These are phyloP conservation scores for Suhomyces sp. DNA, from an alignment of 805 yeast species.

Conservation along the genomic window DNA sequence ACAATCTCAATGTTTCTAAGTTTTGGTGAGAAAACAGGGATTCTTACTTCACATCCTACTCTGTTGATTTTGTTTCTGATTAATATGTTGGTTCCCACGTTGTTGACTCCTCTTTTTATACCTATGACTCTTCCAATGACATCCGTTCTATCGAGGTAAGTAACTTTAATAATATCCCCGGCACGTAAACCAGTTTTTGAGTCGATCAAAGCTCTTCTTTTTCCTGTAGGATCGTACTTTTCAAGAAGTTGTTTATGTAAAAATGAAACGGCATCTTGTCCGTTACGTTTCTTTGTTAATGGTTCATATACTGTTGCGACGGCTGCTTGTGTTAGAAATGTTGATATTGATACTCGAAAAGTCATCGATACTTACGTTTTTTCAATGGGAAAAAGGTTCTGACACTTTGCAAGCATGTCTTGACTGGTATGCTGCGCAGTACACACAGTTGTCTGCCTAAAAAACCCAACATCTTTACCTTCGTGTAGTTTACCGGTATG, in stretches of 20 bases:
- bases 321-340: slow-evolving; percentile 3
- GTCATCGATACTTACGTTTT: slow-evolving; percentile 4
- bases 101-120: slow-evolving; percentile 58
- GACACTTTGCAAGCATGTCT: slow-evolving; percentile 10
- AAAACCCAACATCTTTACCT: slow-evolving; percentile 11
- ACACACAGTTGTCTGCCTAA: slow-evolving; percentile 6
- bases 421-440: not conserved
- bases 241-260: slow-evolving; percentile 50
- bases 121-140: slow-evolving; percentile 80
- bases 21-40: slow-evolving; percentile 78
- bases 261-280: slow-evolving; percentile 42
- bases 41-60: slow-evolving; percentile 80
- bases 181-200: slow-evolving; percentile 55
- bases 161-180: slow-evolving; percentile 79
- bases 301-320: slow-evolving; percentile 46
- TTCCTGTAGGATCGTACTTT: slow-evolving; percentile 69
- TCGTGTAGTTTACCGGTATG: not conserved
- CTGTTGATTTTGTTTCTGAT: slow-evolving; percentile 79
- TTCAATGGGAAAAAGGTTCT: slow-evolving; percentile 18
- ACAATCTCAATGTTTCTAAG: slow-evolving; percentile 74
- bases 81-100: slow-evolving; percentile 70
- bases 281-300: slow-evolving; percentile 47
- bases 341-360: not conserved
- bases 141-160: slow-evolving; percentile 63
- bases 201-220: slow-evolving; percentile 56